These are phyloP conservation scores for Ochetophila trinervis DNA, from an alignment of 306 rosid genomes.

Conservation along the genomic window DNA sequence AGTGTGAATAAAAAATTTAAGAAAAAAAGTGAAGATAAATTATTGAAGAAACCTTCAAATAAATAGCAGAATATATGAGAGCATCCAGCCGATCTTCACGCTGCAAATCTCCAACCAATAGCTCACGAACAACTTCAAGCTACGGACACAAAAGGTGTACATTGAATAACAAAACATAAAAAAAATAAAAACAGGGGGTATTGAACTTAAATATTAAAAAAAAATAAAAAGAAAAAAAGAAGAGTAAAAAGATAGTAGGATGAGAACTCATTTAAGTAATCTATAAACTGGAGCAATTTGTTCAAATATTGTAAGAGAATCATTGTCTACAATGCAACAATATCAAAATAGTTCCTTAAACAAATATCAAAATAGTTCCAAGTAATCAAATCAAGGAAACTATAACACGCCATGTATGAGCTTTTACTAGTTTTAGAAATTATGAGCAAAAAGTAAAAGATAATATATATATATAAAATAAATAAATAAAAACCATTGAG, in stretches of 20 bases:
- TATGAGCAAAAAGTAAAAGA: no score
- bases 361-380: not conserved
- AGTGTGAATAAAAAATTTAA: constrained; percentile 14
- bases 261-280: not conserved
- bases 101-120: constrained; percentile 44
- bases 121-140: constrained; percentile 84
- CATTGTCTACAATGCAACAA: not conserved
- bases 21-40: constrained; percentile 7
- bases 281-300: not conserved
- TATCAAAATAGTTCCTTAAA: not conserved
- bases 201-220: not conserved
- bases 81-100: constrained; percentile 66
- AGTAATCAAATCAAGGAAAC: not conserved
- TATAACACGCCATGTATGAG: not conserved
- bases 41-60: constrained; percentile 65
- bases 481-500: no score
- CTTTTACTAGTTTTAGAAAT: no score
- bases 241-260: not conserved
- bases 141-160: constrained; percentile 31
- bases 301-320: not conserved
- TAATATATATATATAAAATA: no score
- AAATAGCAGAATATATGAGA: constrained; percentile 79
- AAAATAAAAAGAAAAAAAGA: not conserved
- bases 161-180: constrained; percentile 9
- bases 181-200: not conserved